Base-by-base conservation (phyloP, 495 filamentous ascomycete genomes). In the Clohesyomyces aquaticus region DNA sequence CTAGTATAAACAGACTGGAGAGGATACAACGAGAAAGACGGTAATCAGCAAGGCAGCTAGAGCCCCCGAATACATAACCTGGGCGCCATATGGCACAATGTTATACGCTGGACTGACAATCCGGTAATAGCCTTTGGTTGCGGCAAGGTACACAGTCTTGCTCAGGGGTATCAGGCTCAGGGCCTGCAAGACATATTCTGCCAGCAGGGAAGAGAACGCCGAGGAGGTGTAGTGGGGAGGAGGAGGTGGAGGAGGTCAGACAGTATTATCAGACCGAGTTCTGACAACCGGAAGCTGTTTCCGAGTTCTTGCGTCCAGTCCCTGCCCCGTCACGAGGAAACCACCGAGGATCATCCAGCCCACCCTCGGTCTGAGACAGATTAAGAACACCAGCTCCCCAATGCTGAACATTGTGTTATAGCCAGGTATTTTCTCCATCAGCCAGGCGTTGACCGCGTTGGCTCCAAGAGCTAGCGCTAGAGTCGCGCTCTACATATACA, bases 401-500 rank as follows among this genome's bases (percentile, higher is more conserved):
- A 47, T 47, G 8, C 21, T n/a, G 45, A 47, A 47, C 21, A n/a
- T 47, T 47, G 45, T n/a, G 18, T 47, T n/a, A 23, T 47, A 47
- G 16, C 45, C 45, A 18, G 45, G 16, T 18, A n/a, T 23, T n/a
- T n/a, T 47, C 45, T 47, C 18, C 8, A 47, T 47, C 16, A 47
- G 16, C 45, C 45, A 47, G n/a, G 45, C 45, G 18, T 47, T 47
- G 45, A 47, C n/a, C 45, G 45, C 45, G 45, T 47, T 47, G 16
- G 45, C 45, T 47, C 45, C 45, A n/a, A 47, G 21, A 23, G 8
- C 18, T n/a, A 47, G 45, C 8, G 16, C 45, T 23, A 47, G 21
- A 18, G 21, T 23, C 45, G 18, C 45, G 45, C 4, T 47, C 45
- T n/a, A 47, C 45, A 47, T 47, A 23, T 18, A n/a, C 16, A 18